Evolutionary conservation across 345 rosid genomes (phyloP), one percentile per base, ranked within the genome.

Genomic region (Carallia pectinifolia): DNA sequence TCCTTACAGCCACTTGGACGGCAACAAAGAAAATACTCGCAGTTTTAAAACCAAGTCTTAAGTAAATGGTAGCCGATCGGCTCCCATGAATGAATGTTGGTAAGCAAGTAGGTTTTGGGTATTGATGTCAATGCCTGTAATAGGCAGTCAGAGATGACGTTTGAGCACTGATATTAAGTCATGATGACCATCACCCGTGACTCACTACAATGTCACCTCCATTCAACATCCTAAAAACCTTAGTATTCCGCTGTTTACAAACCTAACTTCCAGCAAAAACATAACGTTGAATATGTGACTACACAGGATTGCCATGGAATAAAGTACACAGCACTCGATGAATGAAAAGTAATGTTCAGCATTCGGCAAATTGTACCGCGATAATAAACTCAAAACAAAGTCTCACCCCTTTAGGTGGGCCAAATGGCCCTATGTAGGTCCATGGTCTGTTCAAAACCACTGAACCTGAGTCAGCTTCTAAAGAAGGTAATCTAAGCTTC

Each of bases 401-500:
- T 56, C 69, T 79, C 64, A 92, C 97, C 89, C 90, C 89, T 44
- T 89, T 74, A 33, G 89, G 85, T 6, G 81, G 88, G 74, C 75
- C 82, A 48, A 82, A 50, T 58, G 83, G 71, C 58, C 85, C 85
- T 6, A 77, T 80, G 76, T 80, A 90, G 53, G 85, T 83, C 99
- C 93, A 90, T 56, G 79, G 85, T 69, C 85, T 79, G 54, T 82
- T 80, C 23, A 88, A 77, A 63, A 80, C 33, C 39, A 81, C 55
- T 67, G 92, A 75, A 77, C 79, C 83, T 62, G 89, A 73, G 71
- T 79, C 81, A 74, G 83, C 72, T 75, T 87, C 88, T 63, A 90
- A 77, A 73, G 93, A 85, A 61, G 97, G 83, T 61, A 92, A 81
- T 80, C 92, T 86, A 72, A 92, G 84, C 85, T 88, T 89, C 69